Percentiles rank a stretch among this genome's conserved stretches.
phyloP scores from a whole-genome alignment of 306 rosid genomes.

The Cotoneaster glaucophyllus region DNA sequence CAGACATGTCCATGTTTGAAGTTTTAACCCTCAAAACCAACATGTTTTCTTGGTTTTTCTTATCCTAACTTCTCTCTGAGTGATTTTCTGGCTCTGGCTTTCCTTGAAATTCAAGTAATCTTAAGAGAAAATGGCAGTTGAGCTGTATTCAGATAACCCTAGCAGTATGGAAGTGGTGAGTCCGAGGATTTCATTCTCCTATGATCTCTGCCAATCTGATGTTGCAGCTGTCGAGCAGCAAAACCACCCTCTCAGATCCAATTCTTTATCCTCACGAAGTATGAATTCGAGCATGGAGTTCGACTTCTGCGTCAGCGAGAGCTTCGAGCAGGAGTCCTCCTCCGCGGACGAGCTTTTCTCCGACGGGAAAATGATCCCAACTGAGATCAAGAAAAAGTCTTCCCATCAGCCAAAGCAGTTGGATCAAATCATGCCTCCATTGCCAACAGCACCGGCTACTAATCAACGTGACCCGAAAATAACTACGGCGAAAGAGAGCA shows the following conservation, averaged over 20 bases:
- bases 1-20: background rate
- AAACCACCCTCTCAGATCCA: constrained; percentile 48
- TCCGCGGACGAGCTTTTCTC: constrained; percentile 91
- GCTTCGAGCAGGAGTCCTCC: constrained; percentile 56
- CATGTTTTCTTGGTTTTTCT: background rate
- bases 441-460: background rate
- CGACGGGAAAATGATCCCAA: constrained; percentile 59
- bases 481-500: constrained; percentile 28
- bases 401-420: constrained; percentile 8
- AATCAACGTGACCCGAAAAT: background rate
- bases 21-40: background rate
- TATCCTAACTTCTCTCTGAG: background rate
- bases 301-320: constrained; percentile 62
- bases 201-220: constrained; percentile 60
- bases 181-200: constrained; percentile 85
- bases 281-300: constrained; percentile 62
- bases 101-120: background rate
- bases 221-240: constrained; percentile 39
- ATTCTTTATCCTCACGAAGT: constrained; percentile 28
- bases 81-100: background rate
- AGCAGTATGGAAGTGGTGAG: constrained; percentile 27
- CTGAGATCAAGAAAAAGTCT: constrained; percentile 57
- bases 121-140: constrained; percentile 44
- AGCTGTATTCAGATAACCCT: constrained; percentile 54
- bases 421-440: constrained; percentile 23